A percentile compares a stretch with the other conserved stretches of the same genome.
phyloP scores from a whole-genome alignment of 371 early-diverging fungal genomes.

The Zopfochytrium polystomum region DNA sequence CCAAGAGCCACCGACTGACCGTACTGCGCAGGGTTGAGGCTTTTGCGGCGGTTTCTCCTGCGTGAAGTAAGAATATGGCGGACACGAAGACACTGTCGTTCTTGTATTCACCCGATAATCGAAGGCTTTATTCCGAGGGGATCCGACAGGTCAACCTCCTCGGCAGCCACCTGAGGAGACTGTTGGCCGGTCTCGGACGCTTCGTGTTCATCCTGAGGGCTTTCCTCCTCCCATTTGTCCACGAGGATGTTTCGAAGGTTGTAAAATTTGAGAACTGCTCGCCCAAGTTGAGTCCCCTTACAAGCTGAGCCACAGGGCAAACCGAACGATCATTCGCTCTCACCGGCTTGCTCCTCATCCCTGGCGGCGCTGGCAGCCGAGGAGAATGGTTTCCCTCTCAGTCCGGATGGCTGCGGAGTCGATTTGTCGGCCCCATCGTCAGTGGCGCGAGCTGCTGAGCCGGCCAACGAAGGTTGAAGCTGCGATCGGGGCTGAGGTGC shows the following conservation, averaged over 20 bases:
- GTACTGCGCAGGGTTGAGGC: slow-evolving; percentile 9
- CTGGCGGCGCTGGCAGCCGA: too few relatives aligned
- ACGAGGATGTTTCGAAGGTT: slow-evolving; percentile 33
- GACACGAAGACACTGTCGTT: too few relatives aligned
- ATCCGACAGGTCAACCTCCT: slow-evolving; percentile 34
- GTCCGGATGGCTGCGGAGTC: too few relatives aligned
- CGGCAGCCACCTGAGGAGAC: not conserved
- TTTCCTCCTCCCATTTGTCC: slow-evolving; percentile 32
- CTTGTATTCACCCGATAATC: slow-evolving; percentile 26
- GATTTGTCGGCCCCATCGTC: too few relatives aligned
- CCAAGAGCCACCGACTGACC: not conserved
- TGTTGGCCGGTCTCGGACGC: not conserved
- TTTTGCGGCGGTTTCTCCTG: slow-evolving; percentile 3
- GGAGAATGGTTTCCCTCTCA: too few relatives aligned
- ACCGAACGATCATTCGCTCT: not conserved
- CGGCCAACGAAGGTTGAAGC: too few relatives aligned
- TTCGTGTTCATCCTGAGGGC: not conserved
- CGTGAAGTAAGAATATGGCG: not conserved
- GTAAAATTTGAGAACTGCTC: slow-evolving; percentile 37
- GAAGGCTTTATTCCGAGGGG: slow-evolving; percentile 40
- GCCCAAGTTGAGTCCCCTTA: too few relatives aligned
- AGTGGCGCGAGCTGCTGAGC: too few relatives aligned
- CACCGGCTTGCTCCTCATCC: slow-evolving; percentile 17
- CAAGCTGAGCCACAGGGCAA: not conserved
- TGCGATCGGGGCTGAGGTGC: too few relatives aligned